Evolutionary conservation across 129 eudicot species (phyloP).

Genomic region (Artemisia tridentata): DNA sequence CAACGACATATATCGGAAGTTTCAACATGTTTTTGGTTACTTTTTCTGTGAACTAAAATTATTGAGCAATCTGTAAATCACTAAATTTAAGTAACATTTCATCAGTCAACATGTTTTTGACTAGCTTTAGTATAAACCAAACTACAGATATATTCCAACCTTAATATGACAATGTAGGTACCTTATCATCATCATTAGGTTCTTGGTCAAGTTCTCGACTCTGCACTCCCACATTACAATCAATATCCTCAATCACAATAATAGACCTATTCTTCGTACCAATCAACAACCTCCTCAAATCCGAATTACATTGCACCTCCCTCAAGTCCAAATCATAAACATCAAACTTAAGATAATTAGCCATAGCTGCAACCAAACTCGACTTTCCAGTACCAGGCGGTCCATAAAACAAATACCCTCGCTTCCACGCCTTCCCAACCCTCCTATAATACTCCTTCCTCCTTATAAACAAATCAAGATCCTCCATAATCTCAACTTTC

Average conservation of each 20-base stretch:
- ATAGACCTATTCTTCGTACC: constrained; percentile 52
- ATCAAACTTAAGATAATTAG: constrained; percentile 63
- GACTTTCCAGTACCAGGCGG: constrained; percentile 82
- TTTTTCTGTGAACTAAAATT: no score
- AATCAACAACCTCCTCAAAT: constrained; percentile 56
- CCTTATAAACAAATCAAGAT: constrained; percentile 43
- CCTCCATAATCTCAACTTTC: constrained; percentile 42
- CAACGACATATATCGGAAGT: no score
- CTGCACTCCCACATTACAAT: constrained; percentile 55
- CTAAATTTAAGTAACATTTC: no score
- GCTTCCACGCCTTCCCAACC: constrained; percentile 74
- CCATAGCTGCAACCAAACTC: constrained; percentile 81
- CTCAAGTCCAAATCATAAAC: constrained; percentile 64
- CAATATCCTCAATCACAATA: constrained; percentile 67
- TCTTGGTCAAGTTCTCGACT: constrained; percentile 36
- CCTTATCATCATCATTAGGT: constrained; percentile 43
- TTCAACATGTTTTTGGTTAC: no score
- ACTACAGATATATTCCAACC: no score
- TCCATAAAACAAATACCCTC: constrained; percentile 66
- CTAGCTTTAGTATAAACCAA: no score
- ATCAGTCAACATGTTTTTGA: no score
- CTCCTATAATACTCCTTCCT: constrained; percentile 61
- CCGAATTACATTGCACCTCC: constrained; percentile 58
- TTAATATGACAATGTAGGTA: constrained; percentile 2
- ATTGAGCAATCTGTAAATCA: no score